A percentile compares a stretch with the other conserved stretches of the same genome.
Evolutionary conservation across 306 rosid species (phyloP).

Genomic region (Amphicarpaea edgeworthii): DNA sequence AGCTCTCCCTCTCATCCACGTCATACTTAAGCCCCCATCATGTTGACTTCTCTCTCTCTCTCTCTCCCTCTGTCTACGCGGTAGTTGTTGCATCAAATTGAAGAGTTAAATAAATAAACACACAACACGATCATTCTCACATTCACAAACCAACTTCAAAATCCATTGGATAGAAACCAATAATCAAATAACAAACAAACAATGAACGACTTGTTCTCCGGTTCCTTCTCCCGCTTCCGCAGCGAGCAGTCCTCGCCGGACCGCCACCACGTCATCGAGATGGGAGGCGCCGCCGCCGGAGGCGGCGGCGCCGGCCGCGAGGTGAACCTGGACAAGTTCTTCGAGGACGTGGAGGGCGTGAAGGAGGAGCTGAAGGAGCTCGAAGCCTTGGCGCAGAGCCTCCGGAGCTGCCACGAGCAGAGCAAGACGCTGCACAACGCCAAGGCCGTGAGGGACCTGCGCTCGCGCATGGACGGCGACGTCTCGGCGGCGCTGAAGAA

Average conservation of each 20-base stretch:
- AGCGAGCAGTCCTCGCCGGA: slow-evolving; percentile 61
- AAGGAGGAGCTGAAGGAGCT: slow-evolving; percentile 88
- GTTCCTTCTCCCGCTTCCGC: slow-evolving; percentile 81
- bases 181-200: too few relatives aligned
- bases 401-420: slow-evolving; percentile 70
- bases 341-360: slow-evolving; percentile 77
- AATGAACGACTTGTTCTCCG: slow-evolving; percentile 85
- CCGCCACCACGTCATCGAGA: slow-evolving; percentile 75
- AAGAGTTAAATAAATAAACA: too few relatives aligned
- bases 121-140: too few relatives aligned
- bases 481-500: slow-evolving; percentile 80
- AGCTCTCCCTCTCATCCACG: too few relatives aligned
- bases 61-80: too few relatives aligned
- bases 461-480: slow-evolving; percentile 89
- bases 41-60: too few relatives aligned
- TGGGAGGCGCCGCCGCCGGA: slow-evolving; percentile 51
- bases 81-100: too few relatives aligned
- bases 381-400: slow-evolving; percentile 54
- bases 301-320: slow-evolving; percentile 52
- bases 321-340: slow-evolving; percentile 79
- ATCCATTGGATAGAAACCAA: too few relatives aligned
- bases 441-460: slow-evolving; percentile 74
- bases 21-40: too few relatives aligned
- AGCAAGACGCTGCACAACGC: slow-evolving; percentile 90
- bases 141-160: too few relatives aligned